Evolutionary conservation across 345 rosid genomes (phyloP).

Genomic region (Pugionium cornutum): DNA sequence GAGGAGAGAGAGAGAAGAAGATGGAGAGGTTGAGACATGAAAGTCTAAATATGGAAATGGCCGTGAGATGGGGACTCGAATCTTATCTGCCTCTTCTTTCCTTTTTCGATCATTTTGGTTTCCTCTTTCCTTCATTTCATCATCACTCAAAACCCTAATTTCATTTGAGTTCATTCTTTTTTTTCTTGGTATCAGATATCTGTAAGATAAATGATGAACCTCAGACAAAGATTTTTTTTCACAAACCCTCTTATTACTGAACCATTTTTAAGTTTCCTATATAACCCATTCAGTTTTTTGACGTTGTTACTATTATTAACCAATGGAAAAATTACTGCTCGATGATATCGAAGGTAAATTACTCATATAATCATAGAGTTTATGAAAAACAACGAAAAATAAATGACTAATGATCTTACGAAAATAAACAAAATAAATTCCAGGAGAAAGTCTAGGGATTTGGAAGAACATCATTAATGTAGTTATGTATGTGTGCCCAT

Average conservation of each 20-base stretch:
- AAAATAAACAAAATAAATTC: conserved; percentile 4
- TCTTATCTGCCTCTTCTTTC: conserved; percentile 45
- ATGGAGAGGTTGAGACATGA: conserved; percentile 48
- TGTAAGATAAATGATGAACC: too few species aligned
- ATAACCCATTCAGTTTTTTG: neutral
- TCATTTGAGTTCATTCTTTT: neutral
- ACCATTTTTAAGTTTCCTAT: neutral
- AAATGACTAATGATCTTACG: neutral
- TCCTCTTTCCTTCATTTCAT: conserved; percentile 37
- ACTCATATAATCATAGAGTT: neutral
- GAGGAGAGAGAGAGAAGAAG: conserved; percentile 17
- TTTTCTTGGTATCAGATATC: neutral
- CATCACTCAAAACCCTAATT: conserved; percentile 32
- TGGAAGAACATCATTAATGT: conserved; percentile 27
- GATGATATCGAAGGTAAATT: neutral
- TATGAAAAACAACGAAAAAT: neutral
- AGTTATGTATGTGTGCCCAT: conserved; percentile 41
- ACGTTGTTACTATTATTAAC: neutral
- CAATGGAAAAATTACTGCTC: neutral
- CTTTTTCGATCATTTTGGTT: conserved; percentile 49
- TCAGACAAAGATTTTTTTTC: neutral
- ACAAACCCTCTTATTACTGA: neutral
- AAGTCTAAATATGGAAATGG: conserved; percentile 44
- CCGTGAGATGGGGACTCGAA: conserved; percentile 44
- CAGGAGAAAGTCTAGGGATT: conserved; percentile 36